phyloP scores from a whole-genome alignment of 2,329 filamentous ascomycete genomes.

The Fusarium pilosicola region DNA sequence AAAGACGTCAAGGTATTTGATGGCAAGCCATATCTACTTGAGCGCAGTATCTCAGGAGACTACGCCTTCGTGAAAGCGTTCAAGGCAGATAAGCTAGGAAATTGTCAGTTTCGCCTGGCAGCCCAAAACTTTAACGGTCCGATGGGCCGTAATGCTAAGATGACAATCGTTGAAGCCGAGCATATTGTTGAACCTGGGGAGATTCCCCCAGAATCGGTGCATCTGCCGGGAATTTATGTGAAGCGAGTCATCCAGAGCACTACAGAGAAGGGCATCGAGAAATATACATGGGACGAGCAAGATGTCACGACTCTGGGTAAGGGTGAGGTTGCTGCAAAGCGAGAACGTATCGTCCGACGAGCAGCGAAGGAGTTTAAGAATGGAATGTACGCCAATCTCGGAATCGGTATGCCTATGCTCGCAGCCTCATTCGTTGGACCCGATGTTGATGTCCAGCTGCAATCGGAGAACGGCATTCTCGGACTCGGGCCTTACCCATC shows the following conservation, averaged over 20 bases:
- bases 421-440: constrained; percentile 84
- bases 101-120: constrained; percentile 87
- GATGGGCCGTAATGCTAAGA: constrained; percentile 90
- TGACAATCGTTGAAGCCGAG: constrained; percentile 92
- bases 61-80: constrained; percentile 94
- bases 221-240: constrained; percentile 95
- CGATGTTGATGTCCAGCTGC: constrained; percentile 81
- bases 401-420: constrained; percentile 94
- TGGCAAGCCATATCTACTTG: constrained; percentile 89
- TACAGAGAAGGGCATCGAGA: constrained; percentile 82
- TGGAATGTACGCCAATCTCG: constrained; percentile 93
- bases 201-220: constrained; percentile 85
- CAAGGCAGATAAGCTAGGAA: constrained; percentile 91
- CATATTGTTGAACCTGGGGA: constrained; percentile 90
- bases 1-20: constrained; percentile 93
- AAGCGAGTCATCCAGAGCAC: constrained; percentile 88
- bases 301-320: constrained; percentile 69
- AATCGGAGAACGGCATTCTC: constrained; percentile 84
- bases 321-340: constrained; percentile 76
- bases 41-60: constrained; percentile 87
- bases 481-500: constrained; percentile 76
- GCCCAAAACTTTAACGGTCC: constrained; percentile 94
- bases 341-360: constrained; percentile 84
- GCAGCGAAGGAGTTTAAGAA: constrained; percentile 94
- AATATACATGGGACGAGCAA: constrained; percentile 80